These are phyloP conservation scores for Pezicula carpinea DNA, from an alignment of 2,329 filamentous ascomycete species.

Conservation along the genomic window DNA sequence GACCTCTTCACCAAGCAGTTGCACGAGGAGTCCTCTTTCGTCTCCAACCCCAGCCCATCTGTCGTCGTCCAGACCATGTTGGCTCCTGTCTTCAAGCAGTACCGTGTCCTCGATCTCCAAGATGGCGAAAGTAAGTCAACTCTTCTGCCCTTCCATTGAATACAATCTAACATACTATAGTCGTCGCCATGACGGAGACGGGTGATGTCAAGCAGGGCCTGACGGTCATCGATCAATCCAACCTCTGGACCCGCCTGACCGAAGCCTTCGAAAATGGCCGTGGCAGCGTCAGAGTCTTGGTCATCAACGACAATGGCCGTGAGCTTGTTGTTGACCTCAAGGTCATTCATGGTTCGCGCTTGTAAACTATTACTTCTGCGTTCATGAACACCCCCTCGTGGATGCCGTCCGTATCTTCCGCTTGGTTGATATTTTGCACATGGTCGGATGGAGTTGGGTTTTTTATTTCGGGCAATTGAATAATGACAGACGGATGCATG, in stretches of 20 bases:
- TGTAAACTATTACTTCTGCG: constrained; percentile 39
- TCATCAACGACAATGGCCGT: constrained; percentile 87
- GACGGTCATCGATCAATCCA: constrained; percentile 90
- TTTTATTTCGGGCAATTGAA: constrained; percentile 7
- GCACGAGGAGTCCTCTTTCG: constrained; percentile 96
- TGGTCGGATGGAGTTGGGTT: not conserved
- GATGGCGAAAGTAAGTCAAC: constrained; percentile 62
- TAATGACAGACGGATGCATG: constrained; percentile 13
- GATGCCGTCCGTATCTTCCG: not conserved
- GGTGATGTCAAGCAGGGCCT: constrained; percentile 95
- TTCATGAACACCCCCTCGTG: not conserved
- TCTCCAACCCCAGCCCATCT: constrained; percentile 93
- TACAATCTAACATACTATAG: constrained; percentile 23
- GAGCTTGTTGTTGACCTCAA: constrained; percentile 99
- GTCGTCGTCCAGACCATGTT: constrained; percentile 99
- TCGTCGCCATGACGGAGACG: constrained; percentile 98
- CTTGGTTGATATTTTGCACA: not conserved
- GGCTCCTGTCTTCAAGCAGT: constrained; percentile 99
- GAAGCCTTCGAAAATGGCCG: constrained; percentile 86
- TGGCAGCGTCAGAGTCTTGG: constrained; percentile 89
- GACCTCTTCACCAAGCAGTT: constrained; percentile 99
- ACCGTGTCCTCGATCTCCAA: constrained; percentile 96
- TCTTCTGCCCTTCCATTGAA: constrained; percentile 8
- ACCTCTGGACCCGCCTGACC: constrained; percentile 75
- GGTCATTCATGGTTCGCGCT: constrained; percentile 79